Evolutionary conservation across 2,329 filamentous ascomycete genomes (phyloP).

Genomic region (Arthrinium puccinioides): DNA sequence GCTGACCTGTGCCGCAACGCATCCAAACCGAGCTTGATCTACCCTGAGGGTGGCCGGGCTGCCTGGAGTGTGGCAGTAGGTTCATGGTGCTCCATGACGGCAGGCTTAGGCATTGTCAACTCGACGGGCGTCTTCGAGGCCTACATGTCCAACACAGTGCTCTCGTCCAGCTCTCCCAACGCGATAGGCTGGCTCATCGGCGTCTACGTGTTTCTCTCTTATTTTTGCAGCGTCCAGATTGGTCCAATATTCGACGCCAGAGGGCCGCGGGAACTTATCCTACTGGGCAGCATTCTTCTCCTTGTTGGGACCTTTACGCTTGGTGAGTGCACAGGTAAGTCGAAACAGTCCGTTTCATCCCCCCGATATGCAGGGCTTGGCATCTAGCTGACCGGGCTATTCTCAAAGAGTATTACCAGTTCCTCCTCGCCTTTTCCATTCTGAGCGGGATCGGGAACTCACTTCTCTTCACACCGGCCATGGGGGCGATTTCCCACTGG

Average conservation of each 20-base stretch:
- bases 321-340: too few relatives aligned
- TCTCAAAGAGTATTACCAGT: conserved; percentile 39
- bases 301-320: too few relatives aligned
- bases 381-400: too few relatives aligned
- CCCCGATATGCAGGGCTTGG: too few relatives aligned
- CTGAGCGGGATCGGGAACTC: conserved; percentile 35
- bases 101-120: conserved; percentile 67
- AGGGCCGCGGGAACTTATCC: conserved; percentile 62
- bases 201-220: conserved; percentile 72
- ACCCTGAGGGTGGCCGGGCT: conserved; percentile 66
- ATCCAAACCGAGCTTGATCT: too few relatives aligned
- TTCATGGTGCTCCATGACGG: conserved; percentile 64
- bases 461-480: conserved; percentile 17
- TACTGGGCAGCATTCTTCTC: conserved; percentile 59
- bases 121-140: conserved; percentile 70
- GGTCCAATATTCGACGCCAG: conserved; percentile 75
- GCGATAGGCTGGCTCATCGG: conserved; percentile 83
- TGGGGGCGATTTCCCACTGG: conserved; percentile 20
- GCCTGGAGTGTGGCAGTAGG: conserved; percentile 76
- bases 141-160: conserved; percentile 66
- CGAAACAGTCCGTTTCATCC: too few relatives aligned
- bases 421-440: conserved; percentile 44
- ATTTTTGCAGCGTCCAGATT: conserved; percentile 75
- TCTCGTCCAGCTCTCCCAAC: conserved; percentile 58
- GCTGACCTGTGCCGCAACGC: too few relatives aligned